Evolutionary conservation across 1,284 basidiomycete genomes (phyloP).

Genomic region (Irpex rosettiformis): DNA sequence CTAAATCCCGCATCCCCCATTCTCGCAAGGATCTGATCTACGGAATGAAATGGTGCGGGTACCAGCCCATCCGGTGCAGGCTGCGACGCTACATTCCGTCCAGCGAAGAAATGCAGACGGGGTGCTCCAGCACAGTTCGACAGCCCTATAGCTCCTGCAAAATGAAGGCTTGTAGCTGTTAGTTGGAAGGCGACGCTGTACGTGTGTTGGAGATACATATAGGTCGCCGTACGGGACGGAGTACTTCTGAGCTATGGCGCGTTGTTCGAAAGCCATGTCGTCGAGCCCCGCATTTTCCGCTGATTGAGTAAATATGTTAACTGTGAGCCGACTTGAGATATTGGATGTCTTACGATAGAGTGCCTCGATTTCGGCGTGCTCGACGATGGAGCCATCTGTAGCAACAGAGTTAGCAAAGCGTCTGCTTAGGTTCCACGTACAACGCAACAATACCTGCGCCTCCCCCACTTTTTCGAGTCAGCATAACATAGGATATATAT

Average conservation of each 20-base stretch:
- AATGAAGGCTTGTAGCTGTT: constrained; percentile 31
- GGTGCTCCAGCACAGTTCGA: constrained; percentile 35
- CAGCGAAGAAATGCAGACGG: constrained; percentile 32
- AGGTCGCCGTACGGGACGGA: constrained; percentile 37
- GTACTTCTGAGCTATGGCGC: constrained; percentile 32
- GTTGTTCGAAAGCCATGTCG: constrained; percentile 17
- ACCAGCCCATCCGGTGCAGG: constrained; percentile 28
- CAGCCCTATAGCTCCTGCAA: constrained; percentile 37
- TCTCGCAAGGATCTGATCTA: constrained; percentile 35
- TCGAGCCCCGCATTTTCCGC: neutral
- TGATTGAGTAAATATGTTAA: neutral
- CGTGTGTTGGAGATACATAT: neutral
- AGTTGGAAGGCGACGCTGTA: no score
- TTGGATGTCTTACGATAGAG: constrained; percentile 21
- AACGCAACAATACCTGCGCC: neutral
- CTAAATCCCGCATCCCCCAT: constrained; percentile 36
- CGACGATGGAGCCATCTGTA: constrained; percentile 32
- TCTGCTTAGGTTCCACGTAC: no score
- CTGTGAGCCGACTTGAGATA: neutral
- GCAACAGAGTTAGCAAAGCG: no score
- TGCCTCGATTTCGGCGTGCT: constrained; percentile 30
- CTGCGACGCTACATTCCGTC: constrained; percentile 28
- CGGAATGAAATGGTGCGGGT: constrained; percentile 33
- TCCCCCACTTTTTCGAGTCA: constrained; percentile 21
- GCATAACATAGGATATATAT: neutral